A percentile compares a stretch with the other conserved stretches of the same genome.
Conservation (phyloP, 2,329 filamentous ascomycete genomes). For the Sporothrix pallida region DNA sequence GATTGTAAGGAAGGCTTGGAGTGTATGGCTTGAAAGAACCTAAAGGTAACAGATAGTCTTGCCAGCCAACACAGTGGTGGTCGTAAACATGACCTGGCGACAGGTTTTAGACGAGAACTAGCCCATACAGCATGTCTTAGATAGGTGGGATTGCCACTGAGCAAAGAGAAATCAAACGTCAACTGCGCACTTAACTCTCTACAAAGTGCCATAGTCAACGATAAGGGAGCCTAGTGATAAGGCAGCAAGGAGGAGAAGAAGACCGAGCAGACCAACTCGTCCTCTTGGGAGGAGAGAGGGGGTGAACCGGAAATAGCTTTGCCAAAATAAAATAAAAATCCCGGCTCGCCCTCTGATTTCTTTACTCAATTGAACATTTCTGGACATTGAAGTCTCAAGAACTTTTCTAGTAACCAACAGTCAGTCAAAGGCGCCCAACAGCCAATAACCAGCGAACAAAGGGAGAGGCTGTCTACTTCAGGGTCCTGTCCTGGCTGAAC, state of each 20-base stretch:
- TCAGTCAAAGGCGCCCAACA: background rate
- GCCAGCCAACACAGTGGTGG: background rate
- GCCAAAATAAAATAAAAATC: no score
- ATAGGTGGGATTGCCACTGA: background rate
- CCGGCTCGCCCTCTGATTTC: no score
- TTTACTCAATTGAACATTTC: no score
- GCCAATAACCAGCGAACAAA: conserved; percentile 24
- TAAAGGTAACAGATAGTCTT: no score
- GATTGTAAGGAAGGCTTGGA: no score
- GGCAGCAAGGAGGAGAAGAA: no score
- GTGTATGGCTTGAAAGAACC: no score
- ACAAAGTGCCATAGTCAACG: background rate
- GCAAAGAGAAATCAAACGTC: background rate
- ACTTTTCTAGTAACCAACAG: no score
- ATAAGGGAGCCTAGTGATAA: background rate
- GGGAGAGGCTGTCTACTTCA: background rate
- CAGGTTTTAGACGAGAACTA: background rate
- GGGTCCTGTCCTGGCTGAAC: background rate
- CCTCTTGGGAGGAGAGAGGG: no score
- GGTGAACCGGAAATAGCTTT: background rate
- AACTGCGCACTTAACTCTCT: background rate
- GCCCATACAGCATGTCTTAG: conserved; percentile 8
- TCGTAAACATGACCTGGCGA: conserved; percentile 6
- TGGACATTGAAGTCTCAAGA: no score
- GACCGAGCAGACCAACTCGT: no score